phyloP scores from a whole-genome alignment of 2,329 filamentous ascomycete species.

The Exophiala bonariae region DNA sequence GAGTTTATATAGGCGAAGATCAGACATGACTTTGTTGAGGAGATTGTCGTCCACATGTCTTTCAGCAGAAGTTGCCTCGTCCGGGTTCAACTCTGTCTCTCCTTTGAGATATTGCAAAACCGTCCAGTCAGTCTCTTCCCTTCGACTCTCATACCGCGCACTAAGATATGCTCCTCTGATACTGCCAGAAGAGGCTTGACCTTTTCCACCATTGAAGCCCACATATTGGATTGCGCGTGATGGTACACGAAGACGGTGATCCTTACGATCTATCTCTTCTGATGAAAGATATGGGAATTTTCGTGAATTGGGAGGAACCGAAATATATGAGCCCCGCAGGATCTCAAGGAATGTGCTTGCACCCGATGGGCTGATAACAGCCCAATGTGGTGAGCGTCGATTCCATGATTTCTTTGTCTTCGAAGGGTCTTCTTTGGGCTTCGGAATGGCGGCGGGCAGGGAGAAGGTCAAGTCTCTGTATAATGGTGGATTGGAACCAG shows the following conservation, averaged over 20 bases:
- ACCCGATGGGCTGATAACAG: constrained; percentile 75
- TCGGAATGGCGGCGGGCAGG: constrained; percentile 57
- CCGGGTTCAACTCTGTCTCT: constrained; percentile 78
- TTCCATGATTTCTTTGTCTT: no score
- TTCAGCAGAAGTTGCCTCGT: constrained; percentile 54
- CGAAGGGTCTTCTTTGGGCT: no score
- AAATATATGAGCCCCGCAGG: constrained; percentile 72
- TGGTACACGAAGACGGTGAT: constrained; percentile 56
- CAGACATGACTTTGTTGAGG: constrained; percentile 64
- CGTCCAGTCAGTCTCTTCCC: constrained; percentile 85
- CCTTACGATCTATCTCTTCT: constrained; percentile 55
- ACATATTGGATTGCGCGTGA: constrained; percentile 79
- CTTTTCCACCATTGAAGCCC: constrained; percentile 77
- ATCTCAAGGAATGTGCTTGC: constrained; percentile 82
- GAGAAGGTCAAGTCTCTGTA: constrained; percentile 72
- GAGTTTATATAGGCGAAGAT: constrained; percentile 68
- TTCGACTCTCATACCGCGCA: constrained; percentile 83
- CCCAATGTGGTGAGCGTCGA: constrained; percentile 65
- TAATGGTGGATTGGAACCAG: constrained; percentile 66
- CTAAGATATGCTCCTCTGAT: constrained; percentile 76
- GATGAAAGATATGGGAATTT: constrained; percentile 76
- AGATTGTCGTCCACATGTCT: constrained; percentile 51
- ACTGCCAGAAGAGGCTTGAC: constrained; percentile 50
- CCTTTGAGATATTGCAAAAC: constrained; percentile 78
- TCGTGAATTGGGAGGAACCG: constrained; percentile 71